Percentiles rank a stretch among this genome's conserved stretches.
Evolutionary conservation across 345 rosid genomes (phyloP).

Genomic region (Anacardium occidentale): DNA sequence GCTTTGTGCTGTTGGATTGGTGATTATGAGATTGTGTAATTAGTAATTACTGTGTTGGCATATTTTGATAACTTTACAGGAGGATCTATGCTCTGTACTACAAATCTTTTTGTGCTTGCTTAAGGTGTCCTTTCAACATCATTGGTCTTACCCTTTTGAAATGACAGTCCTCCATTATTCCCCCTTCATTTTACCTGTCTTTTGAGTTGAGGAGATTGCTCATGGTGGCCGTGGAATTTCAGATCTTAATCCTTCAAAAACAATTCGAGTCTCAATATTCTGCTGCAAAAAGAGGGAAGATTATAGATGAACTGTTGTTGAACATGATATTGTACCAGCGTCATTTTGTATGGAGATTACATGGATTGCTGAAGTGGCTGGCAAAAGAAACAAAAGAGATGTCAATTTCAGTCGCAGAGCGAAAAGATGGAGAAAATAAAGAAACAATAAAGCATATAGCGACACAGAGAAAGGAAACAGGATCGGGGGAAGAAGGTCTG

Average conservation of each 20-base stretch:
- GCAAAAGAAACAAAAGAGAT: background rate
- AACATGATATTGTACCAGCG: too few relatives aligned
- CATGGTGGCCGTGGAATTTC: too few relatives aligned
- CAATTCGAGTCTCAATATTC: too few relatives aligned
- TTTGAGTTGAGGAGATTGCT: background rate
- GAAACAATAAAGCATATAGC: background rate
- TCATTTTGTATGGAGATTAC: background rate
- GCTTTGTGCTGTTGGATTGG: too few relatives aligned
- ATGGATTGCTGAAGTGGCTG: background rate
- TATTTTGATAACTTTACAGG: background rate
- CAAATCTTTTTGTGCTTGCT: background rate
- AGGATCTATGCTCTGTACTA: background rate
- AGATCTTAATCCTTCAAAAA: too few relatives aligned
- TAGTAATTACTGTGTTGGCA: too few relatives aligned
- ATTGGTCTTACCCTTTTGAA: constrained; percentile 25
- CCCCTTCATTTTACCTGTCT: background rate
- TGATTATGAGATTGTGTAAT: too few relatives aligned
- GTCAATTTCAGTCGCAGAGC: background rate
- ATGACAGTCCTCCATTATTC: constrained; percentile 20
- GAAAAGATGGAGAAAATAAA: background rate
- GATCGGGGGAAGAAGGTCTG: too few relatives aligned
- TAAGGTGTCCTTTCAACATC: constrained; percentile 24
- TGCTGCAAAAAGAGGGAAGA: too few relatives aligned
- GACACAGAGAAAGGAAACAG: background rate
- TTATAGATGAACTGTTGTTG: too few relatives aligned